Evolutionary conservation across 768 basidiomycete genomes (phyloP).

Genomic region (Leccinum subgranulosum): DNA sequence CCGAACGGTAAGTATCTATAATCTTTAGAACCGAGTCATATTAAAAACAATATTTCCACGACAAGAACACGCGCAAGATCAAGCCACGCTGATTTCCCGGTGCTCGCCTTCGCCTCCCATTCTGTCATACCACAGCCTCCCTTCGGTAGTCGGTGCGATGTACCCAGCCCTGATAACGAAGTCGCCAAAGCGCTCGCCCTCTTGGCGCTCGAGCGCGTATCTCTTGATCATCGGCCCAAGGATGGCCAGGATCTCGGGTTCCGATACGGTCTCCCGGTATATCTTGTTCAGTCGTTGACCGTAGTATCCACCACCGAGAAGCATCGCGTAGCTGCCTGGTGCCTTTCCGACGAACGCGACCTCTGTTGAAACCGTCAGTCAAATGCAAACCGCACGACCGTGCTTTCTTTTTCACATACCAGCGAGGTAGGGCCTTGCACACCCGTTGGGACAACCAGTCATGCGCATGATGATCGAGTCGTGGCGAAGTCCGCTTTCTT

Average conservation of each 20-base stretch:
- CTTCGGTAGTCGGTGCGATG: constrained; percentile 80
- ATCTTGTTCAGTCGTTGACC: constrained; percentile 97
- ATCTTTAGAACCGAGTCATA: neutral
- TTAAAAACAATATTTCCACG: neutral
- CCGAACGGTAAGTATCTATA: neutral
- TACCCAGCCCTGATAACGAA: constrained; percentile 92
- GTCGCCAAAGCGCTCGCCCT: constrained; percentile 94
- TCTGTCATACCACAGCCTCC: constrained; percentile 82
- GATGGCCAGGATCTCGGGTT: constrained; percentile 88
- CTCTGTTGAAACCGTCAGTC: constrained; percentile 45
- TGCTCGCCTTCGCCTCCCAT: constrained; percentile 76
- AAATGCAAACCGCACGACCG: neutral
- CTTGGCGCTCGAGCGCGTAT: constrained; percentile 81
- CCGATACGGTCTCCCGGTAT: constrained; percentile 86
- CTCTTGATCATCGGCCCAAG: constrained; percentile 91
- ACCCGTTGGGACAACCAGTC: constrained; percentile 96
- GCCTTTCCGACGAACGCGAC: constrained; percentile 97
- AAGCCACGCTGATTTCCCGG: constrained; percentile 28
- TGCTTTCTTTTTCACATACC: constrained; percentile 41
- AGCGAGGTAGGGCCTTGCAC: constrained; percentile 90
- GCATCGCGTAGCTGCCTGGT: constrained; percentile 87
- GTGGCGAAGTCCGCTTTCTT: constrained; percentile 88
- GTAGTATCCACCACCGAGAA: constrained; percentile 93
- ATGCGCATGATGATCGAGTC: constrained; percentile 98
- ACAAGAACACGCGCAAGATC: neutral